Evolutionary conservation across 495 filamentous ascomycete species (phyloP), one percentile per base, ranked within the genome.

Genomic region (Aspergillus saccharolyticus): DNA sequence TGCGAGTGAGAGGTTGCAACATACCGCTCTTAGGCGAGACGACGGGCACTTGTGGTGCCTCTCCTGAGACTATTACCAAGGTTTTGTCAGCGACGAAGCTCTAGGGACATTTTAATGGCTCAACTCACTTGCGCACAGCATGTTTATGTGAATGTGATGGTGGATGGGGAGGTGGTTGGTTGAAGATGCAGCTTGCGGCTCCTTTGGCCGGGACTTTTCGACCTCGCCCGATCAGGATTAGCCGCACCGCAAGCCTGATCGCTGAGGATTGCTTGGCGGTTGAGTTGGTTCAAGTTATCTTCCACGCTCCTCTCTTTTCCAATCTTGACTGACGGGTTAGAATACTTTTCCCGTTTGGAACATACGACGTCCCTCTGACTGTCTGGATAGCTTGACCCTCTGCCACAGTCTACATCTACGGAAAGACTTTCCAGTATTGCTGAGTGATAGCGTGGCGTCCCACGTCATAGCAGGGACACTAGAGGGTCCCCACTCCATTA

Each of bases 11-110:
- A 55, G 16, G 44, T 56, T 52, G 52, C 52, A 63, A 79, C 85
- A 56, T 83, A 90, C 91, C 93, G 69, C 89, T 93, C 79, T 96
- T 96, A 66, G 85, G 82, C 67, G 95, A 97, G 64, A 90, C 89
- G 58, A 98, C 95, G 53, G 94, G 95, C 74, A 88, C 85, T 75
- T 96, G 88, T 50, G 94, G 95, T 73, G 91, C 87, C 83, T 97
- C 95, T 75, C 94, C 94, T 46, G 94, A 99, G 69, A 99, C 92
- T 97, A 66, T 49, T 56, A 45, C 42, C 39, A 52, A 55, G 65
- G 53, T 56, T 54, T 61, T 42, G 54, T 73, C 52, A 74, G 66
- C 58, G 54, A 18, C 56, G 17, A 33, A 44, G 3, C 21, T 3
- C 7, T 12, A 19, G 56, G 24, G 18, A 30, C 9, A 12, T 12